Evolutionary conservation across 2,329 filamentous ascomycete genomes (phyloP).

Genomic region (Ceratocystis eucalypticola): DNA sequence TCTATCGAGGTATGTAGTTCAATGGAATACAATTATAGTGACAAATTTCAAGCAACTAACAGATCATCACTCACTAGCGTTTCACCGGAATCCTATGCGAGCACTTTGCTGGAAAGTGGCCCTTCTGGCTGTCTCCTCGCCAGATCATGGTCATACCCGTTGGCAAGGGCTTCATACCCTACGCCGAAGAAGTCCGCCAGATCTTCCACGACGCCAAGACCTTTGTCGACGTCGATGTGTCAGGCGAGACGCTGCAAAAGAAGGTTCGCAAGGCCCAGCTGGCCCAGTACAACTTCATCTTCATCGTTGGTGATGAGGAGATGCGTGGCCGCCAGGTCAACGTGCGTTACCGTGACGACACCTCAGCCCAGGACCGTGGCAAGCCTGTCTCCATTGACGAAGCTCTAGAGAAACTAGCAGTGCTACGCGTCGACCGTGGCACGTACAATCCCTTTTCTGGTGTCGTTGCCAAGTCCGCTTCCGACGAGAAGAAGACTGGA

Average conservation of each 20-base stretch:
- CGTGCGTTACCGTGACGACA: conserved; percentile 51
- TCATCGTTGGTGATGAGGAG: conserved; percentile 52
- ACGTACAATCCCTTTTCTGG: conserved; percentile 21
- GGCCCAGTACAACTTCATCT: conserved; percentile 73
- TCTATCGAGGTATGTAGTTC: conserved; percentile 32
- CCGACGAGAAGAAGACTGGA: conserved; percentile 14
- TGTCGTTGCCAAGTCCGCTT: conserved; percentile 12
- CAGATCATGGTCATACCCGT: conserved; percentile 65
- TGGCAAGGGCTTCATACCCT: conserved; percentile 56
- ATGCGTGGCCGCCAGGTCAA: conserved; percentile 47
- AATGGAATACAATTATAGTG: background rate
- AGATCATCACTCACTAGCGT: conserved; percentile 28
- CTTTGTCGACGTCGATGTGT: conserved; percentile 45
- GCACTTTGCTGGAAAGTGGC: conserved; percentile 80
- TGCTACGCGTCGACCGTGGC: conserved; percentile 35
- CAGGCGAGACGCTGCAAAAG: conserved; percentile 71
- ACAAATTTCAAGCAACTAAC: conserved; percentile 4
- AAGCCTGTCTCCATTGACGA: conserved; percentile 44
- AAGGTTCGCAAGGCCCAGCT: conserved; percentile 76
- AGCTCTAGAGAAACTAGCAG: conserved; percentile 41
- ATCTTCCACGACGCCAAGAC: conserved; percentile 55
- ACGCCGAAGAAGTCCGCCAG: conserved; percentile 59
- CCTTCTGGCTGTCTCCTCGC: conserved; percentile 75
- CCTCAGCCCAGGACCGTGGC: conserved; percentile 46
- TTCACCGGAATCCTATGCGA: conserved; percentile 65